Evolutionary conservation across 345 rosid species (phyloP), one percentile per base, ranked within the genome.

Genomic region (Physaria fendleri): DNA sequence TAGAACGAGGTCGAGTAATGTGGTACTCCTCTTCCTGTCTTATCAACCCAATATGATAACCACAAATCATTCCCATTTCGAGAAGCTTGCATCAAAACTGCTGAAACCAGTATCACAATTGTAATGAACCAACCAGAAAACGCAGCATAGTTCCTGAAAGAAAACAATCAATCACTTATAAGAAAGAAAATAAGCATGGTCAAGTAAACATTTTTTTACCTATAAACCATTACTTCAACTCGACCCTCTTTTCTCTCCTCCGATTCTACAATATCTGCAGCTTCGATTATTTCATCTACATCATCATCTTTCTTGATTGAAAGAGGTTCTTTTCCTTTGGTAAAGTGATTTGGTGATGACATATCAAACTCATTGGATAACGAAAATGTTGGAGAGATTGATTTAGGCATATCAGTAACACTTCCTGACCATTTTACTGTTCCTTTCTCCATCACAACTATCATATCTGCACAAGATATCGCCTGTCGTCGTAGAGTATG

Each of bases 11-110:
- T 83, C 7, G 98, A 78, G 78, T 72, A 53, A 20, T 72, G 43
- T 62, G 65, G 45, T 58, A 55, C 72, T 56, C 74, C 74, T 65
- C 61, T 79, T 49, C 81, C 82, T 14, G 92, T 76, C 29, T 80
- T 69, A 72, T 91, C 93, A 59, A 88, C 95, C 98, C 96, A 91
- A 74, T 74, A 88, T 14, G 90, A 91, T 37, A 91, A 76, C 98
- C 96, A 91, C 41, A 91, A 73, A 68, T 91, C 98, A 78, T 81
- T 91, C 35, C 93, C 96, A 49, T 91, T 91, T 25, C 90, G 92
- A 10, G 98, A 85, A 61, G 87, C 88, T 85, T 91, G 98, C 98
- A 91, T 91, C 68, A 78, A 65, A 75, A 88, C 63, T 32, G 96
- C 96, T 1, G 98, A 85, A 62, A 84, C 62, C 56, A 76, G 56